Percentiles rank a stretch among this genome's conserved stretches.
Evolutionary conservation across 345 rosid genomes (phyloP).

Genomic region (Ailanthus altissimus): DNA sequence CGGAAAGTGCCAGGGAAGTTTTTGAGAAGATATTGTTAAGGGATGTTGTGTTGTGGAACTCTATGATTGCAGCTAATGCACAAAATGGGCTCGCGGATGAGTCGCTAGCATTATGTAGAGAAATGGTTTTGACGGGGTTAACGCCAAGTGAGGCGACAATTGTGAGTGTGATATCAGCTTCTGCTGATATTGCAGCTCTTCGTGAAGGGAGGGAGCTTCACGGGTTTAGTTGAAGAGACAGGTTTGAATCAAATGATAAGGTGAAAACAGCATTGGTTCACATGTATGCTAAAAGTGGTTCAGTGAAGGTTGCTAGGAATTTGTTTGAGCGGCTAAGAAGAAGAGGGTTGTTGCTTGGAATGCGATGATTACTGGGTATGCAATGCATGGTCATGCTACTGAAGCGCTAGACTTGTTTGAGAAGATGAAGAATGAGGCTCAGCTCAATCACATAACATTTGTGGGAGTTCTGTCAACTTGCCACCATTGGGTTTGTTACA

Average conservation of each 20-base stretch:
- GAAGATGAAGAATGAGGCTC: conserved; percentile 23
- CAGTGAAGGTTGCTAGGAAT: conserved; percentile 32
- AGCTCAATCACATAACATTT: conserved; percentile 39
- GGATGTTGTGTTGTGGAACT: conserved; percentile 45
- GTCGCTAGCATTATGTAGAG: conserved; percentile 32
- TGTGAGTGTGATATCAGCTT: conserved; percentile 35
- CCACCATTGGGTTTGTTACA: conserved; percentile 42
- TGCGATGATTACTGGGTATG: conserved; percentile 46
- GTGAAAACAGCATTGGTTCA: conserved; percentile 63
- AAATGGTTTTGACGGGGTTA: conserved; percentile 31
- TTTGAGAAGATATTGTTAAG: conserved; percentile 30
- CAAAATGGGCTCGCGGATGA: conserved; percentile 29
- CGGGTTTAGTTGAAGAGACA: conserved; percentile 37
- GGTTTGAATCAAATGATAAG: conserved; percentile 32
- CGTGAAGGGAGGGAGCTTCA: conserved; percentile 43
- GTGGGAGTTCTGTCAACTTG: conserved; percentile 46
- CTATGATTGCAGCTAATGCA: conserved; percentile 42
- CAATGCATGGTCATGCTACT: conserved; percentile 36
- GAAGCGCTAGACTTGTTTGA: conserved; percentile 38
- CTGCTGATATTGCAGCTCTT: conserved; percentile 34
- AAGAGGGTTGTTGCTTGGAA: conserved; percentile 41
- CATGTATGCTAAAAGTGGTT: conserved; percentile 86
- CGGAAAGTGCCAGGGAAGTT: conserved; percentile 29
- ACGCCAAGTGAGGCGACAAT: conserved; percentile 42
- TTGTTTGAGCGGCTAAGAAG: conserved; percentile 35